Percentiles rank a stretch among this genome's conserved stretches.
phyloP scores from a whole-genome alignment of 805 yeast species.

The Dipodascus albidus region DNA sequence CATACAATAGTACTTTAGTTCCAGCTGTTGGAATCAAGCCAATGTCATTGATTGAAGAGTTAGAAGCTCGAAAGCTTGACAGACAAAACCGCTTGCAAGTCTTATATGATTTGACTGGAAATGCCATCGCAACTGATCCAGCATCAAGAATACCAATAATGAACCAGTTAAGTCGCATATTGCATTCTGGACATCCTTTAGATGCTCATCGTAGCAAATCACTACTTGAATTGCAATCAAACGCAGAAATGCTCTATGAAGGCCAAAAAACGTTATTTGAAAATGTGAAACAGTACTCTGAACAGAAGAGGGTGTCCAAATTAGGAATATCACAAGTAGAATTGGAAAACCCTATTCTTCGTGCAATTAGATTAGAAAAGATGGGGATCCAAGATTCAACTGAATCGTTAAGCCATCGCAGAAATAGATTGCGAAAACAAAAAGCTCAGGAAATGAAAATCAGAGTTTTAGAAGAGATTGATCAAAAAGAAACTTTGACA shows the following conservation, averaged over 20 bases:
- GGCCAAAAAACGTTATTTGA: slow-evolving; percentile 17
- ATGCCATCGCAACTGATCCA: slow-evolving; percentile 13
- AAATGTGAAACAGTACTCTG: slow-evolving; percentile 10
- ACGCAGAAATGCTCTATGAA: slow-evolving; percentile 21
- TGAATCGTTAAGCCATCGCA: background rate
- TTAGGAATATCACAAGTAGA: background rate
- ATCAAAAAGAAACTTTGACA: slow-evolving; percentile 20
- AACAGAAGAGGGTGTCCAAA: background rate
- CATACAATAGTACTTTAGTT: background rate
- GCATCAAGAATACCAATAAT: slow-evolving; percentile 8
- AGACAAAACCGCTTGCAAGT: slow-evolving; percentile 18
- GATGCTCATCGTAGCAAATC: slow-evolving; percentile 19
- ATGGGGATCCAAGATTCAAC: background rate
- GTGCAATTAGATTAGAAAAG: background rate
- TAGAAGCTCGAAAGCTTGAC: slow-evolving; percentile 27
- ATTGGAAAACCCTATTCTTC: background rate
- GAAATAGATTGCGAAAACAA: background rate
- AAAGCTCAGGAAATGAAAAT: background rate
- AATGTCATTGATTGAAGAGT: slow-evolving; percentile 27
- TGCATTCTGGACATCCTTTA: slow-evolving; percentile 17
- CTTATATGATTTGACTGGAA: background rate
- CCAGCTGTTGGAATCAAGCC: slow-evolving; percentile 13
- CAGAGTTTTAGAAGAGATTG: slow-evolving; percentile 6
- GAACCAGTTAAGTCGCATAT: background rate
- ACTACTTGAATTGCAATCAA: slow-evolving; percentile 21